Base-by-base conservation (phyloP, 1,284 basidiomycete genomes). In the Cutaneotrichosporon daszewskae region DNA sequence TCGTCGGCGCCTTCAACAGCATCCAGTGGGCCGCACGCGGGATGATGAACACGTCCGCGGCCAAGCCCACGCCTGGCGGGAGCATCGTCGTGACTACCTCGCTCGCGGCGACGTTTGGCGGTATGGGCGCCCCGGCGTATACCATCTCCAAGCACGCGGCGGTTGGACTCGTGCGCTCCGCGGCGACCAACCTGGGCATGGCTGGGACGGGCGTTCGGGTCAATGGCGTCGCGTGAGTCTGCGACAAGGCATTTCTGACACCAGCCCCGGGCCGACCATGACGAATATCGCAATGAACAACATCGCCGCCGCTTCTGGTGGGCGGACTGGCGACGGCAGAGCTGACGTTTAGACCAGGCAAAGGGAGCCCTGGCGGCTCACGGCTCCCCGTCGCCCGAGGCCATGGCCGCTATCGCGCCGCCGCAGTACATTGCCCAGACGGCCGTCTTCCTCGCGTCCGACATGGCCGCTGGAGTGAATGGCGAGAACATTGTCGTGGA, bases 401-500 rank as follows among this genome's bases (percentile, higher is more conserved):
- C 36, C n/a, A 25, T 42, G 18, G 35, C 45, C 0, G 27, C 33
- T 22, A 13, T 48, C 5, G 29, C 32, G n/a, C 37, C 38, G 0
- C 47, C 47, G n/a, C 27, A 40, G 38, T 29, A 40, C 31, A 38
- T 49, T 22, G 43, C 37, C 8, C 27, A 45, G 24, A 34, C 37
- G 2, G 48, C 48, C 5, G 48, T 50, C 5, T 50, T 50, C 37
- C 48, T 50, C 16, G 43, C 43, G 18, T 42, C 40, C 3, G 31
- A 36, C 34, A 37, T 41, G 34, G 25, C 42, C 0, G 42, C 36
- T 4, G 42, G 47, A 8, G 34, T 49, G 23, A 49, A 49, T 18
- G 47, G 47, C 25, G 42, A 45, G 42, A 45, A 45, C 38, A 49
- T 49, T 11, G 27, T 45, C 34, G 47, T 41, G 20, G 47, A 49